Evolutionary conservation across 1,139 yeast species (phyloP), one percentile per base, ranked within the genome.

Genomic region (Diutina rugosa): DNA sequence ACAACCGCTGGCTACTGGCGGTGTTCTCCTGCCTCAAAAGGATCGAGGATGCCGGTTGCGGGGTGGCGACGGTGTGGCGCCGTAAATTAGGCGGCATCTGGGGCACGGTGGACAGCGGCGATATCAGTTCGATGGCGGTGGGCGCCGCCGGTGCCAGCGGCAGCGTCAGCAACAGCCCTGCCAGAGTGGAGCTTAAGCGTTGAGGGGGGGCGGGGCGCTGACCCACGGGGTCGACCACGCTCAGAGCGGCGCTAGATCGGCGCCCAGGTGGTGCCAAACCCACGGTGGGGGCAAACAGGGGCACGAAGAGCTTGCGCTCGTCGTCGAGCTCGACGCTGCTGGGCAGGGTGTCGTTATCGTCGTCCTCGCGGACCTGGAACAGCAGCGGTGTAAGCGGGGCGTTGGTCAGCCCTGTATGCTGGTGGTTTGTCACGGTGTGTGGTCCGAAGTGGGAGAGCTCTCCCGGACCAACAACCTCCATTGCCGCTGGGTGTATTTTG

Each of bases 271-370:
- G 16, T 4, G 26, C 6, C 38, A 14, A 10, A 9, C 5, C 28
- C 28, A 16, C 8, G 46, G 46, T n/a, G 26, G 26, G 46, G 8
- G 28, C 46, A 44, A 44, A 18, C 46, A 7, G 10, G 10, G 46
- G 26, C 10, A n/a, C 26, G 8, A 9, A 32, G 12, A 6, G 41
- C 35, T 49, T 49, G 16, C 53, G 35, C 16, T 30, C 53, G n/a
- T 49, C 53, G 21, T 49, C 53, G 14, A 49, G 35, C 28, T 49
- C 53, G 41, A 49, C 53, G 41, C 18, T 18, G 28, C 41, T 30
- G 18, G 53, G 53, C 53, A 32, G 45, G 44, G 53, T 49, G 35
- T 49, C 53, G 28, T 49, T 49, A 18, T 49, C 53, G 44, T 49
- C 53, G 28, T 32, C 53, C 18, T 49, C 53, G 28, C 44, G 26